These are phyloP conservation scores for Suillus variegatus DNA, from an alignment of 768 basidiomycete genomes.

Conservation along the genomic window DNA sequence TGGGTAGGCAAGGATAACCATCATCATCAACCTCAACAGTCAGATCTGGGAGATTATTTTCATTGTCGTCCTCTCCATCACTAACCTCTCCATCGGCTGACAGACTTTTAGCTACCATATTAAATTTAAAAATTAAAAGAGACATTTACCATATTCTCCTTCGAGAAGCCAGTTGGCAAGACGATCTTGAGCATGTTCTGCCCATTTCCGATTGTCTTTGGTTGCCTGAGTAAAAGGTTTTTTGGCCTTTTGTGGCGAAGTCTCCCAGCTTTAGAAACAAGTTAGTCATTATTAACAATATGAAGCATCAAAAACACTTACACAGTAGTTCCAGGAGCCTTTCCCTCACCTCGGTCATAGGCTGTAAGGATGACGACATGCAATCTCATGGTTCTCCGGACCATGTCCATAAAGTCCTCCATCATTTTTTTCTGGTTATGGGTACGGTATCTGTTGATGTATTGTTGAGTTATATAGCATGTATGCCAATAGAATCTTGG, in stretches of 20 bases:
- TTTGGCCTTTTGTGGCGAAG: not conserved
- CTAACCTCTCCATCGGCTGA: not conserved
- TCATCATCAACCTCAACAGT: not conserved
- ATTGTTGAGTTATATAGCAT: not conserved
- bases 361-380: not conserved
- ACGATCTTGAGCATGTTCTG: not conserved
- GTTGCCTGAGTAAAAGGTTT: not conserved
- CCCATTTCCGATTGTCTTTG: not conserved
- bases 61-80: not conserved
- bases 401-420: not conserved
- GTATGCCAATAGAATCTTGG: not conserved
- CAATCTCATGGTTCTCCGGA: not conserved
- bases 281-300: not conserved
- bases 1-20: not conserved
- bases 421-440: not conserved
- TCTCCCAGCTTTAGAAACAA: not conserved
- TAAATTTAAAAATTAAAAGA: not conserved
- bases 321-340: not conserved
- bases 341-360: not conserved
- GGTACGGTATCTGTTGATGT: not conserved
- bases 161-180: not conserved
- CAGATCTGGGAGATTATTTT: not conserved
- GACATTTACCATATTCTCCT: not conserved
- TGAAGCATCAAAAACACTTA: not conserved
- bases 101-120: not conserved